phyloP scores from a whole-genome alignment of 805 yeast species.

The Wilhelminamyces savonicus region DNA sequence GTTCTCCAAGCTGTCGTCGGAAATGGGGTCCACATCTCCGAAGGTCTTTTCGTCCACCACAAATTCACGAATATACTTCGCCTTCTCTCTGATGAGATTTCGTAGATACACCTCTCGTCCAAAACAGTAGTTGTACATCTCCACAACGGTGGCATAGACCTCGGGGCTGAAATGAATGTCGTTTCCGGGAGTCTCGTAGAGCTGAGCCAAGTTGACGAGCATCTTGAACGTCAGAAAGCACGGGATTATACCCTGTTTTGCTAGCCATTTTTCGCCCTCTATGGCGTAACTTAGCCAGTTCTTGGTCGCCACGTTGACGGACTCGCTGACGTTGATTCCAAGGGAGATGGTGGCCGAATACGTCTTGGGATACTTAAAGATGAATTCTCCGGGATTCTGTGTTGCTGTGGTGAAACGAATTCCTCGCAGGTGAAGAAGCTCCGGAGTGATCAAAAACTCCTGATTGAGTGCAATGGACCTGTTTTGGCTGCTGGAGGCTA shows the following conservation, averaged over 20 bases:
- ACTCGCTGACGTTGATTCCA: slow-evolving; percentile 54
- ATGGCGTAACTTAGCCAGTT: slow-evolving; percentile 48
- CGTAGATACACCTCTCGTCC: slow-evolving; percentile 41
- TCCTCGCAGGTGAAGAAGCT: slow-evolving; percentile 38
- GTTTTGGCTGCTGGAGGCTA: slow-evolving; percentile 3
- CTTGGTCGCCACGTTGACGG: slow-evolving; percentile 49
- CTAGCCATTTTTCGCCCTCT: slow-evolving; percentile 48
- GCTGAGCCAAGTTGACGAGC: slow-evolving; percentile 39
- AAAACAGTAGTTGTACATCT: slow-evolving; percentile 26
- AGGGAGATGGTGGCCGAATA: slow-evolving; percentile 46
- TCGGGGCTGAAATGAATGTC: slow-evolving; percentile 26
- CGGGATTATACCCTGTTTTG: slow-evolving; percentile 43
- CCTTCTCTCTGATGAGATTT: slow-evolving; percentile 22
- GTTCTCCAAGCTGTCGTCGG: slow-evolving; percentile 48
- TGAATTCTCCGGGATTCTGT: slow-evolving; percentile 59
- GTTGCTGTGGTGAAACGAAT: slow-evolving; percentile 40
- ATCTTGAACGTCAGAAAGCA: slow-evolving; percentile 46
- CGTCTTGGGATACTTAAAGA: slow-evolving; percentile 51
- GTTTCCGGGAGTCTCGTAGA: slow-evolving; percentile 29
- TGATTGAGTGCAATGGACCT: slow-evolving; percentile 23
- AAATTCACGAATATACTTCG: slow-evolving; percentile 18
- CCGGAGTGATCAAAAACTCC: slow-evolving; percentile 46
- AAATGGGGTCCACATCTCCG: slow-evolving; percentile 33
- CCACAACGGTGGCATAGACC: slow-evolving; percentile 25
- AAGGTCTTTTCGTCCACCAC: slow-evolving; percentile 22